phyloP scores from a whole-genome alignment of 2,329 filamentous ascomycete species.

The Diaporthe amygdali region DNA sequence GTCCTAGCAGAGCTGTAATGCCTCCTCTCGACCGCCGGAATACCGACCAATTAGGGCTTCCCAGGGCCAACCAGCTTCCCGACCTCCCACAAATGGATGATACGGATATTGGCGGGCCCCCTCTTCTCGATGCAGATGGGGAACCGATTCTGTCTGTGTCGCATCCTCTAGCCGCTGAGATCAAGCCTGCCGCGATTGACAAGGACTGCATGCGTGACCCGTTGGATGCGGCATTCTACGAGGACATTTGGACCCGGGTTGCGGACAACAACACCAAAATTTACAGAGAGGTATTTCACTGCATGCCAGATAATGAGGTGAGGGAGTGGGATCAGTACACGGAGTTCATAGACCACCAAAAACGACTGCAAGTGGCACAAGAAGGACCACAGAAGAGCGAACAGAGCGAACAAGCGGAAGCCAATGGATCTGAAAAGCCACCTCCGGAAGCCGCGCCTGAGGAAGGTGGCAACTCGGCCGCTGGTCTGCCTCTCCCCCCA shows the following conservation, averaged over 20 bases:
- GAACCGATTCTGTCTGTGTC: constrained; percentile 50
- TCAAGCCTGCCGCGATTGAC: constrained; percentile 75
- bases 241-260: constrained; percentile 85
- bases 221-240: constrained; percentile 78
- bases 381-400: constrained; percentile 57
- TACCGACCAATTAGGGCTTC: constrained; percentile 71
- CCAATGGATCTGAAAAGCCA: constrained; percentile 31
- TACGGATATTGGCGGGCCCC: constrained; percentile 80
- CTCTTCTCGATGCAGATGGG: constrained; percentile 60
- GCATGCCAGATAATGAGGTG: constrained; percentile 95
- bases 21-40: constrained; percentile 63
- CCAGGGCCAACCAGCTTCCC: constrained; percentile 72
- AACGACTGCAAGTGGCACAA: constrained; percentile 75
- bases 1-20: constrained; percentile 46
- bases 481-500: constrained; percentile 42
- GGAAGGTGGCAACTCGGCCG: constrained; percentile 48
- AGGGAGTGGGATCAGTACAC: constrained; percentile 93
- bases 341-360: constrained; percentile 78
- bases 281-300: constrained; percentile 91
- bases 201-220: constrained; percentile 97
- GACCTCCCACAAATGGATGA: constrained; percentile 75
- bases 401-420: constrained; percentile 51
- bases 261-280: constrained; percentile 96
- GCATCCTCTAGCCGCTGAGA: constrained; percentile 67
- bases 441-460: constrained; percentile 34